Evolutionary conservation across 2,329 filamentous ascomycete genomes (phyloP), one percentile per base, ranked within the genome.

Genomic region (Coleophoma eucalyptorum): DNA sequence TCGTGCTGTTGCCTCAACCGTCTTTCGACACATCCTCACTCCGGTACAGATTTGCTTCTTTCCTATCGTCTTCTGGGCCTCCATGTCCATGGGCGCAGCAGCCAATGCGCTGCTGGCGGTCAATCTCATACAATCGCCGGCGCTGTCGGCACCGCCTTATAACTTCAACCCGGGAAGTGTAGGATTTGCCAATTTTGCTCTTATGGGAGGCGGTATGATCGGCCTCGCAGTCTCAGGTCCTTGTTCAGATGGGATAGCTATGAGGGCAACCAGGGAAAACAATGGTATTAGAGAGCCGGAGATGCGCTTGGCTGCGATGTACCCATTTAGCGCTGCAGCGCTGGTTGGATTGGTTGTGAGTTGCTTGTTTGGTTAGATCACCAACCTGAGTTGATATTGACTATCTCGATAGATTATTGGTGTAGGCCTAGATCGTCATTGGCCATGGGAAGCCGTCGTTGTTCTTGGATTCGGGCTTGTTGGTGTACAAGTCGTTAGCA

Each of bases 371-470:
- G n/a, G n/a, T n/a, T n/a, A n/a, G n/a, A n/a, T 12, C 21, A n/a
- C n/a, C n/a, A n/a, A n/a, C n/a, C n/a, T n/a, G n/a, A n/a, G n/a
- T n/a, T n/a, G n/a, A n/a, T n/a, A n/a, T n/a, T n/a, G n/a, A n/a
- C n/a, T n/a, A n/a, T n/a, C n/a, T n/a, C n/a, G n/a, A n/a, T n/a
- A n/a, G n/a, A n/a, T n/a, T n/a, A 73, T 77, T 2, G 70, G 69
- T 0, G 71, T 74, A 50, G 79, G 79, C 18, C 78, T 71, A 63
- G 66, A 81, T 58, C 66, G 72, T 46, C 61, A 73, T 43, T 79
- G 75, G 74, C 67, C 72, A 6, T 80, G 76, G 76, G 65, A 69
- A 55, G 70, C 75, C n/a, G 82, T 82, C 54, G 77, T 76, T 59
- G 70, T 83, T 16, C 67, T 83, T 50, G 79, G 78, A 8, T 83